A percentile compares a stretch with the other conserved stretches of the same genome.
Evolutionary conservation across 176 grass and related monocot genomes (phyloP).

Genomic region (Oryza coarctata): DNA sequence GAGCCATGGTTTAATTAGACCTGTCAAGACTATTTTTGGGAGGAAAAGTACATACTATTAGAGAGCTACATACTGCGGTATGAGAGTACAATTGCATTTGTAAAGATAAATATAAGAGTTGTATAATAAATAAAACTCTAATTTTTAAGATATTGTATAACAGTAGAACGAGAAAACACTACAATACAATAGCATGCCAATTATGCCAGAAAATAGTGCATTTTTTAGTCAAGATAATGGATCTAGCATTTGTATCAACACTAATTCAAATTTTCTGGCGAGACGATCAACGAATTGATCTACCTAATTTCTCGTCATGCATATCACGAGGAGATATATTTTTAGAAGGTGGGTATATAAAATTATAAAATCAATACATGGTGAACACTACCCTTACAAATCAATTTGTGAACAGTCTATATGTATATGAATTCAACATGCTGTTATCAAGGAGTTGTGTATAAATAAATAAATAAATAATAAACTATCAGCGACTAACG

Average conservation of each 20-base stretch:
- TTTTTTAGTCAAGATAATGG: neutral
- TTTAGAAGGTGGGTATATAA: neutral
- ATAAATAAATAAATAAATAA: neutral
- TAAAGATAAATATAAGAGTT: too few species aligned
- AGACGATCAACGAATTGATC: neutral
- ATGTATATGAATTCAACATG: neutral
- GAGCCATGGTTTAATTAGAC: too few species aligned
- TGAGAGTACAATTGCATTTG: too few species aligned
- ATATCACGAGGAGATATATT: conserved; percentile 10
- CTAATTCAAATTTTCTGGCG: neutral
- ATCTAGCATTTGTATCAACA: neutral
- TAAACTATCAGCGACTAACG: neutral
- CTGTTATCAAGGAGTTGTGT: neutral
- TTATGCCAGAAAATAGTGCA: neutral
- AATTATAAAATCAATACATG: neutral
- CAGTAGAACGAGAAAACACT: too few species aligned
- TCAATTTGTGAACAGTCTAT: neutral
- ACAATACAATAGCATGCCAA: neutral
- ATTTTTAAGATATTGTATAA: too few species aligned
- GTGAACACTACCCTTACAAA: neutral
- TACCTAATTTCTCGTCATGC: neutral
- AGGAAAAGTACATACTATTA: too few species aligned
- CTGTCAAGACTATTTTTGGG: too few species aligned
- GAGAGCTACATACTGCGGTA: too few species aligned
- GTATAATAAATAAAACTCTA: too few species aligned